Percentiles rank a stretch among this genome's conserved stretches.
Conservation (phyloP, 1,284 basidiomycete genomes). For the Megacollybia platyphylla region DNA sequence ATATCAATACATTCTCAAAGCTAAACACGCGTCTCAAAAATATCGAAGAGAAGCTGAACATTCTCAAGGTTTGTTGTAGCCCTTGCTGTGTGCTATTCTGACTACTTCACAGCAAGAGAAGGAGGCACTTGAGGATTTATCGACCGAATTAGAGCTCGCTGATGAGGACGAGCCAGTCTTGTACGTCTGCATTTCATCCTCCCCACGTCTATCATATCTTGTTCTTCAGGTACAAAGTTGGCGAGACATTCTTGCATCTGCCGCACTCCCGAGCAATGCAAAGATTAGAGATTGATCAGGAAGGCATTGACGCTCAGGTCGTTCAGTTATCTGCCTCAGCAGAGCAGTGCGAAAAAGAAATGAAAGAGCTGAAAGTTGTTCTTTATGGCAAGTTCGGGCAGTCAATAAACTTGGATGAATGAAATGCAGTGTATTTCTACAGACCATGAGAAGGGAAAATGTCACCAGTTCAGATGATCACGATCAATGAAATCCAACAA, state of each 20-base stretch:
- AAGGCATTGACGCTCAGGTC: constrained; percentile 48
- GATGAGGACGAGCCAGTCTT: constrained; percentile 75
- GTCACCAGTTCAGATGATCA: constrained; percentile 12
- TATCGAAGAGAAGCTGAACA: constrained; percentile 62
- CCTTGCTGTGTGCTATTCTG: constrained; percentile 1
- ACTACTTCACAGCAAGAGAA: constrained; percentile 62
- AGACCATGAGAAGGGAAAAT: neutral
- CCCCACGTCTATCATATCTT: neutral
- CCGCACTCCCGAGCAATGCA: constrained; percentile 59
- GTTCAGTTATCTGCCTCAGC: constrained; percentile 39
- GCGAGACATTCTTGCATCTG: constrained; percentile 82
- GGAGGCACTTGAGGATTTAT: constrained; percentile 83
- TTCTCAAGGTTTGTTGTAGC: constrained; percentile 45
- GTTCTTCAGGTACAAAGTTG: constrained; percentile 68
- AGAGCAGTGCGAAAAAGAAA: constrained; percentile 69
- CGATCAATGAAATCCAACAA: constrained; percentile 39
- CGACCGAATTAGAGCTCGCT: constrained; percentile 79
- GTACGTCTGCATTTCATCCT: constrained; percentile 26
- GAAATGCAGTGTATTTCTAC: neutral
- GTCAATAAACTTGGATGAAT: constrained; percentile 86
- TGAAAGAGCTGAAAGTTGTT: constrained; percentile 82
- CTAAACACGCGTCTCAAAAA: constrained; percentile 70
- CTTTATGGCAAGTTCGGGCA: constrained; percentile 90
- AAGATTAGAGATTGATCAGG: constrained; percentile 64
- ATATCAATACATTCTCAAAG: constrained; percentile 89